Evolutionary conservation across 768 basidiomycete species (phyloP).

Genomic region (Leccinellum albellum): DNA sequence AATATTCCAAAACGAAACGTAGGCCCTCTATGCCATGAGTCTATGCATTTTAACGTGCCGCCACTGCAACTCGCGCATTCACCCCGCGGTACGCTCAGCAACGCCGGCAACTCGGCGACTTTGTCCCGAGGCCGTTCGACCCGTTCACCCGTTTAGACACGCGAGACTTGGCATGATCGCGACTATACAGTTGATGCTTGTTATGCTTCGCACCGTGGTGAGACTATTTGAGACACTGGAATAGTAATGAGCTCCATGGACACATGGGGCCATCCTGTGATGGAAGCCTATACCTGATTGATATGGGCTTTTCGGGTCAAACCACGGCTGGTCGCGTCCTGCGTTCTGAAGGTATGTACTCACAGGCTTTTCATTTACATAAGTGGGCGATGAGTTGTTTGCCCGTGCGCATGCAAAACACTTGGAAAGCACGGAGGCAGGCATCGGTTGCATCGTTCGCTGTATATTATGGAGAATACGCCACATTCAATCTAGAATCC

Average conservation of each 20-base stretch:
- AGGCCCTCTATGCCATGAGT: too few species aligned
- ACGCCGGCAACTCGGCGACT: not conserved
- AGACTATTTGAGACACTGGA: not conserved
- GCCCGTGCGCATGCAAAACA: not conserved
- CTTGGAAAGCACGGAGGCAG: not conserved
- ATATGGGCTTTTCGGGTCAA: not conserved
- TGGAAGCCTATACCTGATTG: not conserved
- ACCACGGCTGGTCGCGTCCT: not conserved
- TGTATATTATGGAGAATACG: not conserved
- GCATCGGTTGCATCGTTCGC: not conserved
- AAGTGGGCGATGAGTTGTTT: not conserved
- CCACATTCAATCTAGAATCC: not conserved
- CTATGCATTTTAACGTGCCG: too few species aligned
- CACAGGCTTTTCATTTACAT: too few species aligned
- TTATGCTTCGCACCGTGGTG: not conserved
- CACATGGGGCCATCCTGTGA: constrained; percentile 1
- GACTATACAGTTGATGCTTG: not conserved
- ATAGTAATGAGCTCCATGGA: not conserved
- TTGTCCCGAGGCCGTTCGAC: not conserved
- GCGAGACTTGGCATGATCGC: not conserved
- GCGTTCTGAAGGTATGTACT: too few species aligned
- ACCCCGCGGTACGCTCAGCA: not conserved
- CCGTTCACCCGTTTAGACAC: not conserved
- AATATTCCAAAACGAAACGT: too few species aligned
- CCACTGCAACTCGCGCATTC: too few species aligned